These are phyloP conservation scores for Exidia glandulosa DNA, from an alignment of 768 basidiomycete species.

Conservation along the genomic window DNA sequence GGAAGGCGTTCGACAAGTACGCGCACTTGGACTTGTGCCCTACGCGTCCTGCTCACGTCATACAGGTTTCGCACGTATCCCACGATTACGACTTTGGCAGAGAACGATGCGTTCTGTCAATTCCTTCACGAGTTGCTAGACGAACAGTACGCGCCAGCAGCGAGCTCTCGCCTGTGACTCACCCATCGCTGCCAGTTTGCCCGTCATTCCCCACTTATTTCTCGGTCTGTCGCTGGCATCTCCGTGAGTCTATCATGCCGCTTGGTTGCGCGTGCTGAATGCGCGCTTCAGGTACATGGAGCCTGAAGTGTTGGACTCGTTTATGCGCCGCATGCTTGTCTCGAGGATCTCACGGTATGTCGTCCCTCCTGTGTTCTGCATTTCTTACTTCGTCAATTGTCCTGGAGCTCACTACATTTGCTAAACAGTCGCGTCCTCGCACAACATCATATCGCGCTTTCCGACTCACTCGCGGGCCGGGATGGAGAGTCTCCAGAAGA, in stretches of 20 bases:
- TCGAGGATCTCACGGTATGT: slow-evolving; percentile 82
- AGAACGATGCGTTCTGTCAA: slow-evolving; percentile 70
- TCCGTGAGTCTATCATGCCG: slow-evolving; percentile 17
- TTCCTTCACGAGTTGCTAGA: slow-evolving; percentile 55
- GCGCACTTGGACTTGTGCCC: slow-evolving; percentile 4
- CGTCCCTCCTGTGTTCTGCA: too few species aligned
- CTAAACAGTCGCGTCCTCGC: slow-evolving; percentile 82
- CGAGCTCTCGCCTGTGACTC: slow-evolving; percentile 1
- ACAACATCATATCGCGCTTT: slow-evolving; percentile 81
- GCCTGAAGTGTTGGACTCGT: slow-evolving; percentile 71
- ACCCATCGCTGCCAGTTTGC: slow-evolving; percentile 33
- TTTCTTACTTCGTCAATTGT: too few species aligned
- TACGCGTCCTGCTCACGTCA: slow-evolving; percentile 6
- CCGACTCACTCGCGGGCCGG: slow-evolving; percentile 36
- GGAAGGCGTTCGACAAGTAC: slow-evolving; percentile 79
- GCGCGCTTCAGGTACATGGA: slow-evolving; percentile 37
- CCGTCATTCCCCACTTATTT: slow-evolving; percentile 70
- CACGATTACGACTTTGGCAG: slow-evolving; percentile 53
- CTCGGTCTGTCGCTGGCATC: slow-evolving; percentile 81
- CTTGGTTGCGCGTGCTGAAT: neutral
- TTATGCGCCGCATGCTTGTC: slow-evolving; percentile 85
- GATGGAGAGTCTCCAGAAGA: slow-evolving; percentile 23
- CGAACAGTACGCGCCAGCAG: slow-evolving; percentile 50
- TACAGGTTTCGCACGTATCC: slow-evolving; percentile 64
- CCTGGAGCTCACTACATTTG: too few species aligned